Base-by-base conservation (phyloP, 2,329 filamentous ascomycete species). In the Metarhizium brunneum region DNA sequence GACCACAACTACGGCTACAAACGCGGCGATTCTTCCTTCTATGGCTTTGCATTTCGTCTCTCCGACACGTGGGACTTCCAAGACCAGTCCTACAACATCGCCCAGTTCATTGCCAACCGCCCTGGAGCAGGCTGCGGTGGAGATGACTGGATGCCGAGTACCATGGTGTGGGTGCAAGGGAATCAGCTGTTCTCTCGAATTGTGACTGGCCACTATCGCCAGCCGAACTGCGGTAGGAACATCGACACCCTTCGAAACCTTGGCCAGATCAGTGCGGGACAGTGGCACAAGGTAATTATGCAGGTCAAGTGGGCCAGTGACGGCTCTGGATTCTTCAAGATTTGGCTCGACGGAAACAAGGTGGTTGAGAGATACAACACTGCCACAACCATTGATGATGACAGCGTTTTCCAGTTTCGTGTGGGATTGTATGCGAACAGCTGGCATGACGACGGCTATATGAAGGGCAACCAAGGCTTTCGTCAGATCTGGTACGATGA, bases 61-160 rank as follows among this genome's bases (percentile, higher is more conserved):
- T 68, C 71, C 30, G 62, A 73, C 0, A 54, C 66, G 56, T 79
- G 76, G 77, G 64, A 79, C 58, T 77, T 76, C 61, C 60, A 63
- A n/a, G 63, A 65, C 1, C 74, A 77, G 63, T 66, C 64, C 52
- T 79, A 74, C 66, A 76, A 78, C 65, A 63, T 79, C 48, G 74
- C 71, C 0, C 76, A 80, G 65, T 80, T 79, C 67, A 79, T 79
- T 60, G 74, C 75, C 55, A 69, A 78, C 59, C 77, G 78, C 57
- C 64, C 65, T 1, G 69, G 71, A 58, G 67, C 71, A 3, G 66
- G 67, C 50, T 76, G 75, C 60, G 68, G 62, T 54, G 67, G 58
- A 55, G 73, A 79, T 57, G 69, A 73, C 54, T 79, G 66, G 61
- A 78, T 78, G 75, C 76, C 76, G 0, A 70, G 69, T 16, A 73